phyloP scores from a whole-genome alignment of 2,329 filamentous ascomycete genomes.

The Plenodomus biglobosus region DNA sequence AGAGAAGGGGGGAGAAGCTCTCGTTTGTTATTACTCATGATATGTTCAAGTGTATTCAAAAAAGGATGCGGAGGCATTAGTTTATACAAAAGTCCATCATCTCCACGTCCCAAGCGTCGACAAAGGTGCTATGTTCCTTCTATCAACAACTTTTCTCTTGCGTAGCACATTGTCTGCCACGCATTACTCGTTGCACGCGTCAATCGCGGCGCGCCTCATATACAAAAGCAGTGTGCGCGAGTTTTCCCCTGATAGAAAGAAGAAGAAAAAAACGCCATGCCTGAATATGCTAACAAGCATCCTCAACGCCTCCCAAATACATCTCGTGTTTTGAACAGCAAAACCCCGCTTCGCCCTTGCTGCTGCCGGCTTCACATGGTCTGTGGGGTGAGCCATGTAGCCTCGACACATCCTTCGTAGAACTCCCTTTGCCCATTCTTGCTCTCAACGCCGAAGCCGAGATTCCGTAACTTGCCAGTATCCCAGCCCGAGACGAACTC shows the following conservation, averaged over 20 bases:
- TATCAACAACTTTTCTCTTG: neutral
- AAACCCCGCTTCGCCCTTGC: neutral
- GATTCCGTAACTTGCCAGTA: slow-evolving; percentile 37
- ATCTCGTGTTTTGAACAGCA: slow-evolving; percentile 6
- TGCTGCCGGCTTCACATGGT: neutral
- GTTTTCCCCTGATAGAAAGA: no score
- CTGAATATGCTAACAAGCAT: slow-evolving; percentile 20
- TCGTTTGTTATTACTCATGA: no score
- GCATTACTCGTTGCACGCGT: neutral
- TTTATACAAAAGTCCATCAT: no score
- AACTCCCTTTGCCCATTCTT: slow-evolving; percentile 35
- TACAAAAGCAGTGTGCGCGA: neutral
- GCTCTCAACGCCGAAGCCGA: slow-evolving; percentile 39
- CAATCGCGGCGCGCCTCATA: neutral
- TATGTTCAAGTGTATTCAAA: no score
- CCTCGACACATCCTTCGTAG: slow-evolving; percentile 41
- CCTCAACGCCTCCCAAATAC: slow-evolving; percentile 31
- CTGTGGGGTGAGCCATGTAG: slow-evolving; percentile 44
- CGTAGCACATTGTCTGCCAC: neutral
- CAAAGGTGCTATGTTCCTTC: neutral
- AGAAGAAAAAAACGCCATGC: slow-evolving; percentile 31
- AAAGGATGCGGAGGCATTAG: no score
- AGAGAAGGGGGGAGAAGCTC: no score
- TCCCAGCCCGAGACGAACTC: slow-evolving; percentile 46
- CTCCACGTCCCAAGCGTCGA: no score